These are phyloP conservation scores for Lepidium africanum DNA, from an alignment of 345 rosid species.

Conservation along the genomic window DNA sequence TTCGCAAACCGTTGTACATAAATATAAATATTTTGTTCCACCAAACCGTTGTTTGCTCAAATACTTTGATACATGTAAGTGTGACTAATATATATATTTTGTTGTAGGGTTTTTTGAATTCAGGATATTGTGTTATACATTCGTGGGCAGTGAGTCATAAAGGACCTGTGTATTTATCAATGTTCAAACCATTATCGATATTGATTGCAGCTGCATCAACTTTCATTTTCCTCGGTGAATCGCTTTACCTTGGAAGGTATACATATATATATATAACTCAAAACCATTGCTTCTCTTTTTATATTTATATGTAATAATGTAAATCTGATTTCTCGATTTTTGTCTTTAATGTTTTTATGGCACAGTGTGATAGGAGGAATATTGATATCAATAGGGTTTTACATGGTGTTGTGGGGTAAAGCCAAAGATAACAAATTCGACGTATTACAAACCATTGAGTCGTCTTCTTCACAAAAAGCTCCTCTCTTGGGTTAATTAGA, in stretches of 20 bases:
- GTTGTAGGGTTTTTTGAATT: slow-evolving; percentile 48
- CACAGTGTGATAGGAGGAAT: slow-evolving; percentile 63
- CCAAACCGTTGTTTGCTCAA: too few relatives aligned
- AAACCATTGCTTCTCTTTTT: too few relatives aligned
- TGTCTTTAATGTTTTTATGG: background rate
- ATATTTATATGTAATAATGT: too few relatives aligned
- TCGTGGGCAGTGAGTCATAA: slow-evolving; percentile 27
- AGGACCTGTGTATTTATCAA: slow-evolving; percentile 40
- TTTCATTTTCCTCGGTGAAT: slow-evolving; percentile 32
- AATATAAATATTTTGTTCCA: too few relatives aligned
- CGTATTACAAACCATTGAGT: slow-evolving; percentile 7
- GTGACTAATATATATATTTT: background rate
- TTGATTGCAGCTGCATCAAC: slow-evolving; percentile 33
- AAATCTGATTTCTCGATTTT: background rate
- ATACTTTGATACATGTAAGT: background rate
- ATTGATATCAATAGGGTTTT: slow-evolving; percentile 63
- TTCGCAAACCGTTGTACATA: too few relatives aligned
- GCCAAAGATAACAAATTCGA: slow-evolving; percentile 44
- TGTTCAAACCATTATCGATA: slow-evolving; percentile 37
- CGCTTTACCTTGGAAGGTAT: slow-evolving; percentile 30
- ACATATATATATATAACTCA: background rate
- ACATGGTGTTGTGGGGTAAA: slow-evolving; percentile 84
- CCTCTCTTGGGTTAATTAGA: slow-evolving; percentile 45
- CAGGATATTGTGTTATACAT: slow-evolving; percentile 29
- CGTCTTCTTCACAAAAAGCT: slow-evolving; percentile 29